Conservation (phyloP, 208 protist genomes). For the Leishmania turanica region DNA sequence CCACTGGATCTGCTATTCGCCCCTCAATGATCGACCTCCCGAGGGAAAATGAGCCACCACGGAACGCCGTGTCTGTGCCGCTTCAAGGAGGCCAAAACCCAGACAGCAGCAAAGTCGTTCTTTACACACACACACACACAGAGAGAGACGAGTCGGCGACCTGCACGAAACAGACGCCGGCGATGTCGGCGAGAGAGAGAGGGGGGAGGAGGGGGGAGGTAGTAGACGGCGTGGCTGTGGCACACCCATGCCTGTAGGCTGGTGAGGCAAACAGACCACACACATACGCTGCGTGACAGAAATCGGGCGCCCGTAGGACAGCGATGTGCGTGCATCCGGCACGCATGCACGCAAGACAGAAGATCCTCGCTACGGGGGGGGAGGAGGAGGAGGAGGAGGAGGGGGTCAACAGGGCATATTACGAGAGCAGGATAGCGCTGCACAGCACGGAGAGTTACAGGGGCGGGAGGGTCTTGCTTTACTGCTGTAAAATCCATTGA, state of each 20-base stretch:
- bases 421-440: neutral
- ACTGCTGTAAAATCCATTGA: neutral
- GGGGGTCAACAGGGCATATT: neutral
- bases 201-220: neutral
- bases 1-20: neutral
- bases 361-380: neutral
- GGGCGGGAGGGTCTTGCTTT: neutral
- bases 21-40: neutral
- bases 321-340: neutral
- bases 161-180: neutral
- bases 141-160: neutral
- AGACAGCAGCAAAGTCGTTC: neutral
- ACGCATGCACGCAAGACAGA: neutral
- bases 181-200: constrained; percentile 1
- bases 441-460: neutral
- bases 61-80: neutral
- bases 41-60: neutral
- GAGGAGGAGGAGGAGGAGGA: too few species aligned
- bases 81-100: neutral
- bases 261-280: neutral
- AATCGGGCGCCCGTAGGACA: neutral
- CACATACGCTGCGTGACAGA: neutral
- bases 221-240: constrained; percentile 6
- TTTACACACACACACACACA: neutral
- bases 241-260: neutral